Conservation (phyloP, 352 stramenopile genomes). For the Pythium diclinum region DNA sequence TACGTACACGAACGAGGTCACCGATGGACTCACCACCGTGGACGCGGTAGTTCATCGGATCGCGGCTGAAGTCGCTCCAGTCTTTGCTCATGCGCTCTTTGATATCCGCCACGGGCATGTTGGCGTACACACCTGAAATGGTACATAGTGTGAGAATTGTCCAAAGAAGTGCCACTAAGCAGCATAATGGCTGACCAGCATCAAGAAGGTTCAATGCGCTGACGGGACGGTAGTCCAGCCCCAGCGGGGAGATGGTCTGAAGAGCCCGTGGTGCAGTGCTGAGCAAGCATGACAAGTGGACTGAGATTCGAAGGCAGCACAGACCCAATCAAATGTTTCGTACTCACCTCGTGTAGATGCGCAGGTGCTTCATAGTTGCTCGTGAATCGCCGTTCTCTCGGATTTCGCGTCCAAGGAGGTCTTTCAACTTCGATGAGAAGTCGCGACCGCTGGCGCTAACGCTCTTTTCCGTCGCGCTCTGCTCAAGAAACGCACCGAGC, state of each 20-base stretch:
- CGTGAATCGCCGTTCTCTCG: not conserved
- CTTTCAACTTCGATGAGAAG: constrained; percentile 31
- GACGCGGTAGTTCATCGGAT: constrained; percentile 47
- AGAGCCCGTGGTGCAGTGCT: constrained; percentile 40
- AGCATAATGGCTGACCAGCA: constrained; percentile 20
- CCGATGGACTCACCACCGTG: constrained; percentile 46
- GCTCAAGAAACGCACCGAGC: constrained; percentile 15
- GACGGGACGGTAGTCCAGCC: constrained; percentile 39
- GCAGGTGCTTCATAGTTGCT: constrained; percentile 27
- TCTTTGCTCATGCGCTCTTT: constrained; percentile 35
- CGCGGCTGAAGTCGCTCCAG: constrained; percentile 38
- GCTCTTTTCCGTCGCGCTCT: not conserved
- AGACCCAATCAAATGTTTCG: not conserved
- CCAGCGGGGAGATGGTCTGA: constrained; percentile 39
- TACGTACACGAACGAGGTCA: constrained; percentile 40
- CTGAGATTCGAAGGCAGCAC: not conserved
- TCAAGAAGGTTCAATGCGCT: constrained; percentile 45
- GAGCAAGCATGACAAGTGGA: not conserved
- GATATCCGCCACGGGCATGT: constrained; percentile 40
- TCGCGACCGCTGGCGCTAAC: constrained; percentile 23
- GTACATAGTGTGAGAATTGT: not conserved
- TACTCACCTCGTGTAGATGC: constrained; percentile 41
- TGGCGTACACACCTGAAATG: constrained; percentile 34
- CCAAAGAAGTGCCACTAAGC: not conserved
- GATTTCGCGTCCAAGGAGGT: constrained; percentile 29